Percentiles rank a stretch among this genome's conserved stretches.
Evolutionary conservation across 306 rosid genomes (phyloP).

Genomic region (Acacia melanoxylon): DNA sequence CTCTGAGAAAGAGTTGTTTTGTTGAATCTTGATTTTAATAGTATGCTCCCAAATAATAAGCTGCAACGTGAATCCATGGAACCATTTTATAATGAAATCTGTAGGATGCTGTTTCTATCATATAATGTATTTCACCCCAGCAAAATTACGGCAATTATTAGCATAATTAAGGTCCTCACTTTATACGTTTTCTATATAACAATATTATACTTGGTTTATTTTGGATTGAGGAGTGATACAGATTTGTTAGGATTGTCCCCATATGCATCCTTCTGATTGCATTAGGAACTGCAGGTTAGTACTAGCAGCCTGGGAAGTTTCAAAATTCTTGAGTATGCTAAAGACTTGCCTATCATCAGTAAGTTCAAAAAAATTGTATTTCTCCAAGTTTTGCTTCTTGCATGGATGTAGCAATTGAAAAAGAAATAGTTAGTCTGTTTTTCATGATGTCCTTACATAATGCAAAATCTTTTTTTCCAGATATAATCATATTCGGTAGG

Average conservation of each 20-base stretch:
- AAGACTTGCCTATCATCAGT: conserved; percentile 88
- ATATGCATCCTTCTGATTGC: conserved; percentile 24
- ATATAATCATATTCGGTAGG: conserved; percentile 6
- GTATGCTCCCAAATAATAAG: too few species aligned
- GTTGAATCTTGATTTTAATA: too few species aligned
- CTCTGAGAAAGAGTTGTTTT: too few species aligned
- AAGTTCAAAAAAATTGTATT: conserved; percentile 39
- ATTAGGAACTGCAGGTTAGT: conserved; percentile 52
- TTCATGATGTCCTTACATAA: background rate
- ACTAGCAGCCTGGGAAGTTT: conserved; percentile 52
- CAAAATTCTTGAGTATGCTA: conserved; percentile 73
- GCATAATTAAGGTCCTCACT: background rate
- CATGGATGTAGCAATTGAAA: background rate
- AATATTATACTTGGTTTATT: conserved; percentile 29
- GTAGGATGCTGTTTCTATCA: background rate
- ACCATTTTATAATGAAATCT: background rate
- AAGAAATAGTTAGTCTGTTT: too few species aligned
- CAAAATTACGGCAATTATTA: background rate
- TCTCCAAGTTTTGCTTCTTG: background rate
- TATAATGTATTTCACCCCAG: background rate
- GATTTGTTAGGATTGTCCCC: conserved; percentile 13
- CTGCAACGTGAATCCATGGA: background rate
- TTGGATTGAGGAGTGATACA: background rate
- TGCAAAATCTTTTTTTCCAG: background rate
- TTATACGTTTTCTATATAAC: background rate